These are phyloP conservation scores for Chalaropsis thielavioides DNA, from an alignment of 2,329 filamentous ascomycete genomes.

Conservation along the genomic window DNA sequence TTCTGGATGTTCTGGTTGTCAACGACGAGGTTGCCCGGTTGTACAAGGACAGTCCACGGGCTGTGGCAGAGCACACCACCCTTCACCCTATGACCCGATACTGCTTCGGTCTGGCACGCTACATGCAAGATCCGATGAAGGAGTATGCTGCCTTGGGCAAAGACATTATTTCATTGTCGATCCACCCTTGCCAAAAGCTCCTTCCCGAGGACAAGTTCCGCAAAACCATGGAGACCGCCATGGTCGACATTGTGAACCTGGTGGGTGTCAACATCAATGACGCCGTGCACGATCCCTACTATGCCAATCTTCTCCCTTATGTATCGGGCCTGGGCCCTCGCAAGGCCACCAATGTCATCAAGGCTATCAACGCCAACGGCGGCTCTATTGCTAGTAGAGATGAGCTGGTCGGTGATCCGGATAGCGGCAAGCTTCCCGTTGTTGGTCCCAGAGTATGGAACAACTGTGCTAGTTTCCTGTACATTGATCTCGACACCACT, in stretches of 20 bases:
- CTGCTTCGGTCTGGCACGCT: slow-evolving; percentile 75
- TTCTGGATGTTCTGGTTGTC: slow-evolving; percentile 75
- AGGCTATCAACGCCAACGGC: slow-evolving; percentile 83
- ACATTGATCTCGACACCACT: slow-evolving; percentile 72
- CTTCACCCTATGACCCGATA: slow-evolving; percentile 70
- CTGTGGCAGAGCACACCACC: slow-evolving; percentile 64
- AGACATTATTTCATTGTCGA: slow-evolving; percentile 72
- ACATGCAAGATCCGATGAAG: slow-evolving; percentile 89
- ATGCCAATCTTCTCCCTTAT: slow-evolving; percentile 78
- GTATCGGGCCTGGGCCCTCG: slow-evolving; percentile 82
- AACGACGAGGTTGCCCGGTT: slow-evolving; percentile 96
- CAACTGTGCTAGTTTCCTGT: slow-evolving; percentile 93
- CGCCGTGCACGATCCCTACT: slow-evolving; percentile 64
- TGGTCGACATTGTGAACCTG: slow-evolving; percentile 97
- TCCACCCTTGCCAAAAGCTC: slow-evolving; percentile 80
- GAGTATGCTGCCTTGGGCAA: slow-evolving; percentile 88
- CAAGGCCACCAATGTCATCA: slow-evolving; percentile 59
- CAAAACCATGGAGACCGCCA: slow-evolving; percentile 80
- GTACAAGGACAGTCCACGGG: slow-evolving; percentile 80
- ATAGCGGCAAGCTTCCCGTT: slow-evolving; percentile 60
- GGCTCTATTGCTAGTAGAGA: slow-evolving; percentile 71
- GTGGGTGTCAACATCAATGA: slow-evolving; percentile 93
- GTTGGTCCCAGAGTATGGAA: slow-evolving; percentile 87
- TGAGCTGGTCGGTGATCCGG: slow-evolving; percentile 77
- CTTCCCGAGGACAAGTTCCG: slow-evolving; percentile 76